Evolutionary conservation across 169 alveolate genomes (phyloP), one percentile per base, ranked within the genome.

Genomic region (Plasmodium ovale): DNA sequence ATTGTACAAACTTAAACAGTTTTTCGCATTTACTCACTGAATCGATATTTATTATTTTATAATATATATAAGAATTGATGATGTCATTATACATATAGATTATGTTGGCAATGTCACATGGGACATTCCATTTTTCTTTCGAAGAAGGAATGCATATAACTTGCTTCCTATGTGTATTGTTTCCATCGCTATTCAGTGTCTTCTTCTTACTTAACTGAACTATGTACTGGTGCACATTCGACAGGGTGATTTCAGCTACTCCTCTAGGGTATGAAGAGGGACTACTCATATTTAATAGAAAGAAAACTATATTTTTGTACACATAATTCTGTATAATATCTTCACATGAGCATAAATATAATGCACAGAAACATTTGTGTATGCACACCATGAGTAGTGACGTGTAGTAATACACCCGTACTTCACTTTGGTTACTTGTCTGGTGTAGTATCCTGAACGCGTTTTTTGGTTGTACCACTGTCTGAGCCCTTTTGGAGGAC

Each of bases 21-120:
- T 74, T 74, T 14, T 16, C 44, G 21, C 51, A 59, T 1, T 53
- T 74, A 23, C 42, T 29, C 4, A 60, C 0, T 19, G 88, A 74
- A 60, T 60, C 88, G 3, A 74, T 59, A 27, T 60, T 60, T 5
- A 74, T 74, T 39, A 74, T 42, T 60, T 74, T 74, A 60, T 74
- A 42, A 37, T 74, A 74, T 1, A 74, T 51, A 14, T 74, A 74
- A 0, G 74, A 31, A 12, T 73, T 9, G 16, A 74, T 42, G 23
- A 54, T 25, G 14, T 74, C 74, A 53, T 54, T 39, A 25, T 74
- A 31, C 23, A 7, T 14, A 39, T 59, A 29, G 19, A 74, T 44
- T 35, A 74, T 59, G 21, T 74, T 27, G 0, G 33, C 6, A 23
- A 74, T 42, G 16, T 65, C 67, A 51, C 19, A 39, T 5, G 19